Conservation (phyloP, 164 flowering plant genomes). For the Chloranthus sessilifolius region DNA sequence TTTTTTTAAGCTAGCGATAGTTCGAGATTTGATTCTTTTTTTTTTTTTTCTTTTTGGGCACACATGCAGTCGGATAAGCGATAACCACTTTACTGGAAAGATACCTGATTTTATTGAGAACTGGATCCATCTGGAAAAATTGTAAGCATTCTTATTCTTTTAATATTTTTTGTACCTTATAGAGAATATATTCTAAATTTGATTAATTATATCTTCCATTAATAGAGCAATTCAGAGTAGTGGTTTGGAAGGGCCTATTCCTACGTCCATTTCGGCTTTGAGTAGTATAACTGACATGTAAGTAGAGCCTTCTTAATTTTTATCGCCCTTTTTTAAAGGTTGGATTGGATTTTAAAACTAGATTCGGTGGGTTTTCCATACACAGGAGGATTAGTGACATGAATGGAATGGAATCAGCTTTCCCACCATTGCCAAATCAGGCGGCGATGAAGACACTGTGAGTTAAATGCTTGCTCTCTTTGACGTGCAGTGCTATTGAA, state of each 20-base stretch:
- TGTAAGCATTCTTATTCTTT: constrained; percentile 23
- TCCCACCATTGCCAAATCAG: constrained; percentile 42
- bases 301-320: constrained; percentile 18
- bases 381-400: constrained; percentile 75
- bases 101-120: constrained; percentile 31
- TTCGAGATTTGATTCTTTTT: background rate
- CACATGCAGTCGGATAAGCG: constrained; percentile 32
- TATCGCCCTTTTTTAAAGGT: background rate
- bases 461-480: constrained; percentile 19
- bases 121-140: constrained; percentile 22
- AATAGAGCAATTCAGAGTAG: constrained; percentile 59
- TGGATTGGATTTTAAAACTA: background rate
- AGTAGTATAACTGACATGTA: constrained; percentile 40
- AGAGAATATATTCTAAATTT: background rate
- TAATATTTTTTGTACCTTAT: background rate
- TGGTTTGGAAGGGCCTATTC: constrained; percentile 68
- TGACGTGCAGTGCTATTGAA: background rate
- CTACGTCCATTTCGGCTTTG: constrained; percentile 44
- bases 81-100: constrained; percentile 35
- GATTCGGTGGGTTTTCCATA: background rate
- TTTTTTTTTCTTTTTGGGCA: background rate
- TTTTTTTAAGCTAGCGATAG: too few species aligned
- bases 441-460: constrained; percentile 39
- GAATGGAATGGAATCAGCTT: constrained; percentile 32
- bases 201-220: background rate